Evolutionary conservation across 345 rosid genomes (phyloP), one percentile per base, ranked within the genome.

Genomic region (Salix koriyanagi): DNA sequence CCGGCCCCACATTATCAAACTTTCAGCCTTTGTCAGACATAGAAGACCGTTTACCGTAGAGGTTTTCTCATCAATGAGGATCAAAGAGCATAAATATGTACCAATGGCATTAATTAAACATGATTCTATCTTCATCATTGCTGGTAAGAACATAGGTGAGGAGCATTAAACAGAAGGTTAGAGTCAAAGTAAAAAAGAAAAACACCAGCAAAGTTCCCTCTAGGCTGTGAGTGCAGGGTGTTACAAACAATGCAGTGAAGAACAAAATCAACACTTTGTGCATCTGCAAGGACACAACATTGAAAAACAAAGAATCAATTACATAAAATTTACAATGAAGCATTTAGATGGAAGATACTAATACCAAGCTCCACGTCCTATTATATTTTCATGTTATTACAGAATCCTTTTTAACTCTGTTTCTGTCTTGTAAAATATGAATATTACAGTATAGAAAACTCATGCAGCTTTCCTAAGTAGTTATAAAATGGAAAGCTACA

Each of bases 131-230:
- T 54, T 6, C 4, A 54, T n/a, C 44, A 41, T 7, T 7, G 44
- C 44, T 19, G 60, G 8, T 65, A 75, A 75, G 6, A n/a, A 54
- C 34, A 65, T 54, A 54, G 60, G 0, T 54, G 25, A 7, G 4
- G 7, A 39, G 1, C n/a, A 34, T 41, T 11, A 54, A 54, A 54
- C 60, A 19, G 23, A 26, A 65, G 15, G 67, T 48, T 34, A 42
- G 19, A 72, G 72, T 67, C 18, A 18, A 50, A 46, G 6, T 34
- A 30, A 34, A 21, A 4, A 60, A 50, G 54, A 60, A 50, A 58
- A 84, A 61, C 87, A 93, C 99, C 93, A 93, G 80, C 83, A 93
- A 79, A 26, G 98, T 88, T 71, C 97, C 99, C 83, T 95, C 99
- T 19, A 91, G 89, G 84, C 96, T 80, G 77, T 86, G 94, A 69